Base-by-base conservation (phyloP, 306 rosid genomes). In the Sechiopsis laciniata region DNA sequence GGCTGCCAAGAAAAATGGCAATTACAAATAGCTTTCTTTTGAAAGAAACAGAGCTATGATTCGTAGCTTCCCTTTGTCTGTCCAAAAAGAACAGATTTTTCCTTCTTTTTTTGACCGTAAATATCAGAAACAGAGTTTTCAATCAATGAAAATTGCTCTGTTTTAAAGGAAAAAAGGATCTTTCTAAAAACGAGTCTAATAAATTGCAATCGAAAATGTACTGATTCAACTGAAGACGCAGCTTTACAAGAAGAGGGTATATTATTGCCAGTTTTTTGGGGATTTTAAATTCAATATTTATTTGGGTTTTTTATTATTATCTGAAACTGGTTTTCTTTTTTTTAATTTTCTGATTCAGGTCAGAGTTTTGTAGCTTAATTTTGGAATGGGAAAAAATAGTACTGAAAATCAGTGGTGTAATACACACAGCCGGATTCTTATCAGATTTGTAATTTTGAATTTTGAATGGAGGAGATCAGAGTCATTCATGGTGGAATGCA, bases 161-260 rank as follows among this genome's bases (percentile, higher is more conserved):
- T 20, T 24, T 26, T 60, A 42, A 42, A 15, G 55, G 29, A 79
- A 83, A 76, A 83, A 76, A 35, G 74, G 58, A 62, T 51, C 66
- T 72, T 55, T 78, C 71, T 88, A 53, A 68, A 7, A 76, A 63
- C 77, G 68, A 65, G 76, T 53, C 74, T 62, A 74, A 63, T 75
- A 63, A 82, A 78, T 77, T 32, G 75, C 77, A 78, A 78, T 63
- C 77, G 70, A 68, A 76, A 72, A 77, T 60, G 74, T 82, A 74
- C 11, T 45, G 3, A 24, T 78, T 75, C 76, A 57, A 32, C 17
- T 32, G 63, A 77, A 42, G 11, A 42, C 78, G 5, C 19, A 51
- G 77, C 75, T 74, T 74, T 42, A 42, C 55, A 60, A 53, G 76
- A 51, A 42, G 14, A 54, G 69, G 76, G 72, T 19, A 40, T 21